Evolutionary conservation across 305 asterid genomes (phyloP).

Genomic region (Fraxinus greggii): DNA sequence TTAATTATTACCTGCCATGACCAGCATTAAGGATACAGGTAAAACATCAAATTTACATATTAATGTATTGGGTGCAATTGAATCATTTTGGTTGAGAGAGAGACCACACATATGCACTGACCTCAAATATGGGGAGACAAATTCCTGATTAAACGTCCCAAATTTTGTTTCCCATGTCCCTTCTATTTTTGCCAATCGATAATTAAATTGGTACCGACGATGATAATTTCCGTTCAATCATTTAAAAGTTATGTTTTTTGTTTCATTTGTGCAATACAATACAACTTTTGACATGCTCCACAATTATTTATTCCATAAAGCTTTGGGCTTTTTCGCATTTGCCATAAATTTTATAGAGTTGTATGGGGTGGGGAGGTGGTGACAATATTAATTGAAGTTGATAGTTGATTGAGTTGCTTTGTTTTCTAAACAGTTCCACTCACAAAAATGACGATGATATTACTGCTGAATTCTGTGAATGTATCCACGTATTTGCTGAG

Average conservation of each 20-base stretch:
- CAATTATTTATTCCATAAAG: background rate
- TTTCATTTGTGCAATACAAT: background rate
- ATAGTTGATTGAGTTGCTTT: conserved; percentile 22
- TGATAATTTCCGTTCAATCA: background rate
- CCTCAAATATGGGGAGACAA: background rate
- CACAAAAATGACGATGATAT: conserved; percentile 68
- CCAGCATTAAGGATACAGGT: background rate
- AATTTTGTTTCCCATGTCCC: background rate
- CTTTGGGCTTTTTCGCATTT: background rate
- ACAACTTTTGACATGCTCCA: background rate
- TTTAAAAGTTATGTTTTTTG: background rate
- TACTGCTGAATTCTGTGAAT: conserved; percentile 71
- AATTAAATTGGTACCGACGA: background rate
- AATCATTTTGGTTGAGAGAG: background rate
- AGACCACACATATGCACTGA: background rate
- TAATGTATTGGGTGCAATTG: background rate
- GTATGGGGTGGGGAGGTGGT: background rate
- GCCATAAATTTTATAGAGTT: background rate
- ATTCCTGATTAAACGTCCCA: background rate
- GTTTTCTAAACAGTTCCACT: conserved; percentile 41
- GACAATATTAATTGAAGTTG: conserved; percentile 14
- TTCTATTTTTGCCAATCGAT: background rate
- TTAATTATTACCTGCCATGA: background rate
- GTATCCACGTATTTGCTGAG: conserved; percentile 73
- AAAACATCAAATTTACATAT: background rate